phyloP scores from a whole-genome alignment of 345 rosid species.

The Hypericum androsaemum region DNA sequence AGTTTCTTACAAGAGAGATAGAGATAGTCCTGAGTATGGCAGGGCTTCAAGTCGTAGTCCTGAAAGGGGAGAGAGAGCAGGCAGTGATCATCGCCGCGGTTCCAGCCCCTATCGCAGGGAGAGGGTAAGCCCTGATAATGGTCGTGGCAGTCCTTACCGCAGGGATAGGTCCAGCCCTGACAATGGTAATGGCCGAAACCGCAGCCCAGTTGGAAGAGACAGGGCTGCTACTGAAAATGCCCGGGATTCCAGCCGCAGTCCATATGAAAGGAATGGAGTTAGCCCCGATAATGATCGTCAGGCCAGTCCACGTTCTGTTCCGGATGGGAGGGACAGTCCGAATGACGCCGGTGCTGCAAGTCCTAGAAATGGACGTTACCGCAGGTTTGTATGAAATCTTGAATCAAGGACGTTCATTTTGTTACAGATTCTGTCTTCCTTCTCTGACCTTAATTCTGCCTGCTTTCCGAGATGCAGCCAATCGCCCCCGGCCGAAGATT shows the following conservation, averaged over 20 bases:
- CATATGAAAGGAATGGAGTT: constrained; percentile 28
- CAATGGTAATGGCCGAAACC: constrained; percentile 35
- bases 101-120: constrained; percentile 43
- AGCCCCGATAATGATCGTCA: constrained; percentile 34
- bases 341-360: background rate
- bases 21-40: constrained; percentile 51
- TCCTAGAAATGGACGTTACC: background rate
- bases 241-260: too few relatives aligned
- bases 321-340: constrained; percentile 2
- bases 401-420: too few relatives aligned
- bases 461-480: too few relatives aligned
- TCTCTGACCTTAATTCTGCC: too few relatives aligned
- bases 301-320: constrained; percentile 16
- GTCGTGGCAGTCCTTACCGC: constrained; percentile 30
- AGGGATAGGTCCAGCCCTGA: constrained; percentile 27
- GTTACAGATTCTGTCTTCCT: too few relatives aligned
- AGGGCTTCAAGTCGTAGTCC: constrained; percentile 38
- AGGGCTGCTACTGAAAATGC: too few relatives aligned
- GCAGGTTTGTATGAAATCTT: too few relatives aligned
- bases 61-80: constrained; percentile 40
- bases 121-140: constrained; percentile 16
- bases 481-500: too few relatives aligned
- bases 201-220: constrained; percentile 16
- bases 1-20: constrained; percentile 43
- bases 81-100: constrained; percentile 25